Evolutionary conservation across 352 stramenopile species (phyloP).

Genomic region (Blastocystis sp.): DNA sequence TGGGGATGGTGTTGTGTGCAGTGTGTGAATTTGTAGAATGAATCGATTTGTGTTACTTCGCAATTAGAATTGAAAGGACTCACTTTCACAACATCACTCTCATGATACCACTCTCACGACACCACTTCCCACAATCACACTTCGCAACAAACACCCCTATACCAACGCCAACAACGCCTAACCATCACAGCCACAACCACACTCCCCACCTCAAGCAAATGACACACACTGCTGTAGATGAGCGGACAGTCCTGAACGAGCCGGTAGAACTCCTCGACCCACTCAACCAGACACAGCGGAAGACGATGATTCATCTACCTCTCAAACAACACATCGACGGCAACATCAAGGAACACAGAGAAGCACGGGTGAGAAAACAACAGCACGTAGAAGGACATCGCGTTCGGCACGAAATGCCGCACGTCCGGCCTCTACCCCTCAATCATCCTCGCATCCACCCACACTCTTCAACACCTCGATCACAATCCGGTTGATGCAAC

Average conservation of each 20-base stretch:
- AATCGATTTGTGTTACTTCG: too few species aligned
- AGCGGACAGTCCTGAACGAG: background rate
- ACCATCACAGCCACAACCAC: background rate
- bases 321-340: background rate
- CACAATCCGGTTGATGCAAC: background rate
- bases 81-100: too few species aligned
- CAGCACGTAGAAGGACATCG: slow-evolving; percentile 17
- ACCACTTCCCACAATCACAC: too few species aligned
- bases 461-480: slow-evolving; percentile 39
- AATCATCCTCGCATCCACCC: background rate
- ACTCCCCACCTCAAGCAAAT: background rate
- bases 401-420: slow-evolving; percentile 55
- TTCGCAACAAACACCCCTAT: background rate
- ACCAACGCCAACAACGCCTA: background rate
- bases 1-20: too few species aligned
- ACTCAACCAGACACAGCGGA: slow-evolving; percentile 15
- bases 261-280: slow-evolving; percentile 21
- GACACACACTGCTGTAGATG: background rate
- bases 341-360: slow-evolving; percentile 33
- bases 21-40: too few species aligned
- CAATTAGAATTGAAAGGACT: too few species aligned
- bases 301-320: slow-evolving; percentile 6
- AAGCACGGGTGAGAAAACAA: slow-evolving; percentile 43
- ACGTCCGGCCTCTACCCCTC: slow-evolving; percentile 25
- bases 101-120: too few species aligned